Conservation (phyloP, 2,329 filamentous ascomycete species). For the Pestalotiopsis sp. region DNA sequence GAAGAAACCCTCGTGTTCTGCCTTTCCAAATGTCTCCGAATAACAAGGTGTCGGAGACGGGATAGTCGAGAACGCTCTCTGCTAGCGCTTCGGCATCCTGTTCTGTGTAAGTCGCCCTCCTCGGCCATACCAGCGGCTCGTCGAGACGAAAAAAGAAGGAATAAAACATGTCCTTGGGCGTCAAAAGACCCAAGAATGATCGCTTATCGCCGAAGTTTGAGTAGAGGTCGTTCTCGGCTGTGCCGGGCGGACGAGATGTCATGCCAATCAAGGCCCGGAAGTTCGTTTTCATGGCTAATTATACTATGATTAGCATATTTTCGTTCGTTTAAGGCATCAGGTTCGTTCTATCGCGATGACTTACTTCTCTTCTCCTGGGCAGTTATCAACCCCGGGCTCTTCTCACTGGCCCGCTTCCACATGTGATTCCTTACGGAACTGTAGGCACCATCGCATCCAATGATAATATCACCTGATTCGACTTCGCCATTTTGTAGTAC, state of each 20-base stretch:
- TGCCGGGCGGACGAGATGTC: too few species aligned
- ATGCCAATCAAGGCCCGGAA: too few species aligned
- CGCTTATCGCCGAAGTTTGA: too few species aligned
- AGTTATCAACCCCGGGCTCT: slow-evolving; percentile 18
- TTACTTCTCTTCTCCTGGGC: slow-evolving; percentile 18
- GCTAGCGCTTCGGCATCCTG: slow-evolving; percentile 29
- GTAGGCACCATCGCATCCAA: slow-evolving; percentile 20
- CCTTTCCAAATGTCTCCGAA: slow-evolving; percentile 32
- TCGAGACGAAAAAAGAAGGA: slow-evolving; percentile 27
- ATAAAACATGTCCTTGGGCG: slow-evolving; percentile 11
- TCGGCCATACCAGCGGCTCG: slow-evolving; percentile 20
- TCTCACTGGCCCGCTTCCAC: slow-evolving; percentile 22
- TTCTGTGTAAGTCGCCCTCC: slow-evolving; percentile 30
- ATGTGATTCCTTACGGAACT: slow-evolving; percentile 21
- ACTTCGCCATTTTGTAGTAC: slow-evolving; percentile 15
- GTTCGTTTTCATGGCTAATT: neutral
- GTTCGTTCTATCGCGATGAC: neutral
- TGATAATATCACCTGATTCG: slow-evolving; percentile 18
- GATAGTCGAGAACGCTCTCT: slow-evolving; percentile 22
- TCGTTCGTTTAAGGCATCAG: too few species aligned
- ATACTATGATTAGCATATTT: neutral
- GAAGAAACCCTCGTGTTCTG: slow-evolving; percentile 23
- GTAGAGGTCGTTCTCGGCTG: too few species aligned
- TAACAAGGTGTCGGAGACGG: slow-evolving; percentile 23
- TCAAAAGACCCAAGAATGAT: too few species aligned